phyloP scores from a whole-genome alignment of 768 basidiomycete species.

The Hygrophoropsis aurantiaca region DNA sequence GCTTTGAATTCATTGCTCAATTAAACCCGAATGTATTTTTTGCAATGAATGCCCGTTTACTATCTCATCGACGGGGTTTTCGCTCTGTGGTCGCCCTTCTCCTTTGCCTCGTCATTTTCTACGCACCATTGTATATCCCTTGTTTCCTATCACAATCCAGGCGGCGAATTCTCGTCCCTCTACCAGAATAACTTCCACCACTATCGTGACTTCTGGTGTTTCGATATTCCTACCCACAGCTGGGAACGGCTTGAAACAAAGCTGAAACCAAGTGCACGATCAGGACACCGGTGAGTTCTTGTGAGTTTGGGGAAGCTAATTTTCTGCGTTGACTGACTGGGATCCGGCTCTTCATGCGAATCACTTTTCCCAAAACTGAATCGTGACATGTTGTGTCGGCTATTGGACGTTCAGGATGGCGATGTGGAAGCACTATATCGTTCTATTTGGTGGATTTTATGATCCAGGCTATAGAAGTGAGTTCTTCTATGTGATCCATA shows the following conservation, averaged over 20 bases:
- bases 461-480: constrained; percentile 82
- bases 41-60: too few species aligned
- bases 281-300: constrained; percentile 75
- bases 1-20: too few species aligned
- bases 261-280: constrained; percentile 72
- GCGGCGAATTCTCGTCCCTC: constrained; percentile 84
- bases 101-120: too few species aligned
- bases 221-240: constrained; percentile 71
- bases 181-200: constrained; percentile 86
- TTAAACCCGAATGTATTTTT: too few species aligned
- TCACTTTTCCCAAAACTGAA: too few species aligned
- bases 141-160: constrained; percentile 27
- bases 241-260: constrained; percentile 94
- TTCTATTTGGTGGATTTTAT: constrained; percentile 90
- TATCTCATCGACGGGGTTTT: too few species aligned
- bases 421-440: constrained; percentile 83
- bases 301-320: not conserved
- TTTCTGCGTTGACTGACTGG: constrained; percentile 1
- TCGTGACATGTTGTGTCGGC: too few species aligned
- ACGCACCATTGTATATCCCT: too few species aligned
- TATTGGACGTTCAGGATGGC: constrained; percentile 83
- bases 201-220: constrained; percentile 87
- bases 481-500: not conserved
- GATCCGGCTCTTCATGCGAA: not conserved
- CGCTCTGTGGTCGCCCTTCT: too few species aligned